Percentiles rank a stretch among this genome's conserved stretches.
These are phyloP conservation scores for Kuraishia floccosa DNA, from an alignment of 805 yeast genomes.

Conservation along the genomic window DNA sequence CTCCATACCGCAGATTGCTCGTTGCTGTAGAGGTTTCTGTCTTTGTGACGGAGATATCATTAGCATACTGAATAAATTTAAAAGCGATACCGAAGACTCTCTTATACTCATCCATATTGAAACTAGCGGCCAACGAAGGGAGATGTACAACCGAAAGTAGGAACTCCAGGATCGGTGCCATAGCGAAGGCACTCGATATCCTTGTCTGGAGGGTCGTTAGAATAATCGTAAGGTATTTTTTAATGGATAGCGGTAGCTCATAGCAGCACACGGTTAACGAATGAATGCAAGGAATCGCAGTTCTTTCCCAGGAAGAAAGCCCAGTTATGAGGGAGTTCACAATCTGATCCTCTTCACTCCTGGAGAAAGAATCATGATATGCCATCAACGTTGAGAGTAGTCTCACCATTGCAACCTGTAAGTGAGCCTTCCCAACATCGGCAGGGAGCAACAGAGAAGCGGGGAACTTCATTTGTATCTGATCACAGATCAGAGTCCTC, in stretches of 20 bases:
- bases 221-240: constrained; percentile 55
- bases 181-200: constrained; percentile 56
- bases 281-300: constrained; percentile 71
- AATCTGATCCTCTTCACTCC: constrained; percentile 51
- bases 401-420: constrained; percentile 55
- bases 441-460: constrained; percentile 25
- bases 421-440: constrained; percentile 40
- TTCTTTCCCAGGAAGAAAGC: constrained; percentile 64
- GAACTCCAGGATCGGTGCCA: constrained; percentile 69
- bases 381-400: constrained; percentile 53
- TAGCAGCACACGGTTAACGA: constrained; percentile 69
- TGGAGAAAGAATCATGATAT: constrained; percentile 40
- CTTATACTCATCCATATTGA: constrained; percentile 67
- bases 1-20: constrained; percentile 19
- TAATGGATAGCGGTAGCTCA: constrained; percentile 66
- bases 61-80: constrained; percentile 63
- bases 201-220: constrained; percentile 66
- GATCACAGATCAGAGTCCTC: constrained; percentile 38
- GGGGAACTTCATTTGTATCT: constrained; percentile 40
- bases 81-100: constrained; percentile 78
- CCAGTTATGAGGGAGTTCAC: constrained; percentile 50
- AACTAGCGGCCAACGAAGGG: constrained; percentile 57
- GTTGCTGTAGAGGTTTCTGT: constrained; percentile 2
- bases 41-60: constrained; percentile 23
- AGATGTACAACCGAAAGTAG: constrained; percentile 53